Evolutionary conservation across 306 rosid species (phyloP), one percentile per base, ranked within the genome.

Genomic region (Gastrolobium villosum): DNA sequence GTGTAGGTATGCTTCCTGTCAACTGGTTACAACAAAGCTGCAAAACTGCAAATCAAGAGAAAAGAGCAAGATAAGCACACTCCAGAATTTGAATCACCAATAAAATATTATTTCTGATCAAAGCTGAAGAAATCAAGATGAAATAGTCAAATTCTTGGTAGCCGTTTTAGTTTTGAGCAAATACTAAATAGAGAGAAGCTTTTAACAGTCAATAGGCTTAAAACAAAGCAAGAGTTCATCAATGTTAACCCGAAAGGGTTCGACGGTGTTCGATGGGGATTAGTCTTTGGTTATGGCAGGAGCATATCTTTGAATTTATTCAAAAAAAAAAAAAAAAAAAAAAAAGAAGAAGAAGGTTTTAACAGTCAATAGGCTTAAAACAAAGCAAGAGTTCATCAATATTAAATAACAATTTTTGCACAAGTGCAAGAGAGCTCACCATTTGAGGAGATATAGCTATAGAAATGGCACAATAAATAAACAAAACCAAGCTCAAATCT

Each of bases 11-110:
- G 87, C 90, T 91, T 81, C 96, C 94, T 26, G 89, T 84, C 50
- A 91, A 77, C 54, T 81, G 87, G 76, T 91, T 91, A 65, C 87
- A 89, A 75, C 96, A 87, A 40, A 91, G 94, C 86, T 91, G 96
- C 90, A 91, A 89, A 76, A 91, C 93, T 91, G 77, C 65, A 59
- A 43, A 76, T 36, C 78, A 85, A 79, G 79, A 44, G 54, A 78
- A 83, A 76, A 65, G 70, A 32, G 41, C 45, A 56, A 61, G 49
- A 59, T 68, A 20, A 86, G 87, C 78, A 60, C 10, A 68, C 39
- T 13, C 30, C 34, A 34, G 7, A 52, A 44, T 34, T 30, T 48
- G 37, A 70, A 72, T 7, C 55, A 57, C 32, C 65, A 41, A 81
- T n/a, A 40, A 39, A 54, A 67, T 71, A 75, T 37, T 30, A 11